Conservation (phyloP, 176 grass and related monocot genomes). For the Oryza australiensis region DNA sequence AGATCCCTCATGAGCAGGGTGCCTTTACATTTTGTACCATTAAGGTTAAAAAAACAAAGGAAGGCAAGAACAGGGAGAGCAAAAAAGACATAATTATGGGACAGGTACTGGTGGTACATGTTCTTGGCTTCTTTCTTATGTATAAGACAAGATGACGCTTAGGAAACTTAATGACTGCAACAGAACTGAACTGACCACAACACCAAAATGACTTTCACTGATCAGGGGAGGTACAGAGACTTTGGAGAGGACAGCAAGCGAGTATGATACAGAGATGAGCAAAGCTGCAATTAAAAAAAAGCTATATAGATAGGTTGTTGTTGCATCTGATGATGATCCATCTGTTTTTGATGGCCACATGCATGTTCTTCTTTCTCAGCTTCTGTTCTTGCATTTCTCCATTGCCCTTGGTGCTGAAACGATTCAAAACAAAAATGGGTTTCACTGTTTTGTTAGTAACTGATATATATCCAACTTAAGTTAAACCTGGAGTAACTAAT, state of each 20-base stretch:
- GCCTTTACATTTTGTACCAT: slow-evolving; percentile 51
- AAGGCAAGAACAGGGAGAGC: slow-evolving; percentile 4
- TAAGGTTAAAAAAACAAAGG: neutral
- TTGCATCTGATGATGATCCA: slow-evolving; percentile 36
- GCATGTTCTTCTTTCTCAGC: slow-evolving; percentile 53
- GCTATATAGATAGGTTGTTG: slow-evolving; percentile 30
- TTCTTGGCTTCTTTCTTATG: slow-evolving; percentile 62
- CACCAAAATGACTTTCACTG: slow-evolving; percentile 54
- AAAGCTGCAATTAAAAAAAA: slow-evolving; percentile 27
- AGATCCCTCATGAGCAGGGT: slow-evolving; percentile 29
- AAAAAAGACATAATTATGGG: slow-evolving; percentile 51
- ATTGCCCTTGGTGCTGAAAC: slow-evolving; percentile 84
- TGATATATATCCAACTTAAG: neutral
- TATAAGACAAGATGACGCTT: slow-evolving; percentile 54
- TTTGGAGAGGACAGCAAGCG: slow-evolving; percentile 24
- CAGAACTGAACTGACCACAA: slow-evolving; percentile 44
- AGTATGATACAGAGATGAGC: slow-evolving; percentile 60
- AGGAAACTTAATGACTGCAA: slow-evolving; percentile 38
- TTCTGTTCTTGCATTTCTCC: slow-evolving; percentile 98
- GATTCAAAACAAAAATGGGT: neutral
- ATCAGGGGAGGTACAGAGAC: slow-evolving; percentile 46
- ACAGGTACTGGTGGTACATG: slow-evolving; percentile 37
- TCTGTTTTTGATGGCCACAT: neutral
- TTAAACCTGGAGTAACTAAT: neutral
- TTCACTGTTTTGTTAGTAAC: neutral